Base-by-base conservation (phyloP, 2,329 filamentous ascomycete genomes). In the Pyrenochaeta sp. region DNA sequence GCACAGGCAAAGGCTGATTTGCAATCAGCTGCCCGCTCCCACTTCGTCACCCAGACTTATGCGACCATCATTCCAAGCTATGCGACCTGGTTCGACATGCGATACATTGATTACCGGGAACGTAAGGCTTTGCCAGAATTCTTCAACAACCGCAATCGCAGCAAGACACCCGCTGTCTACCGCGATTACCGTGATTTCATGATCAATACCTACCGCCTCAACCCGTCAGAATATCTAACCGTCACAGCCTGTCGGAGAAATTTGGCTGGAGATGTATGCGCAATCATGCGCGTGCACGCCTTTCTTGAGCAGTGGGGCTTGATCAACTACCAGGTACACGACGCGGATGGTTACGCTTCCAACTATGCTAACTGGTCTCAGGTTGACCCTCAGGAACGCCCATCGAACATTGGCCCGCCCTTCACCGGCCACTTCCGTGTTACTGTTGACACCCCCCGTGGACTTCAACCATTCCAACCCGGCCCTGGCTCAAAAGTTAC, bases 131-230 rank as follows among this genome's bases (percentile, higher is more conserved):
- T 99, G 57, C 91, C 93, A 14, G 94, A 99, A 71, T 99, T 97
- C 76, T 99, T 99, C 83, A 99, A 99, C 77, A 93, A 86, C 72
- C 85, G 94, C 48, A 99, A 99, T 74, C 88, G 94, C 63, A 97
- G 94, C 84, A 99, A 99, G 77, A 99, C 94, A 0, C 88, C 91
- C 1, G 87, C 91, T 35, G 90, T 97, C 15, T 99, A 99, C 79
- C 97, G 97, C 74, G 94, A 99, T 69, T 99, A 99, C 74, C 87
- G 94, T 60, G 94, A 99, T 68, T 99, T 99, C 69, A 99, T 99
- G 94, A 91, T 99, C 77, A 99, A 99, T 77, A 97, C 94, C 10
- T 99, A 99, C 74, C 87, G 94, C 24, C 78, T 99, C 43, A 99
- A 97, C 68, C 94, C 94, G 4, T 83, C 91, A 40, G 94, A 99